Percentiles rank a stretch among this genome's conserved stretches.
Conservation (phyloP, 495 filamentous ascomycete species). For the Aspergillus haitiensis region DNA sequence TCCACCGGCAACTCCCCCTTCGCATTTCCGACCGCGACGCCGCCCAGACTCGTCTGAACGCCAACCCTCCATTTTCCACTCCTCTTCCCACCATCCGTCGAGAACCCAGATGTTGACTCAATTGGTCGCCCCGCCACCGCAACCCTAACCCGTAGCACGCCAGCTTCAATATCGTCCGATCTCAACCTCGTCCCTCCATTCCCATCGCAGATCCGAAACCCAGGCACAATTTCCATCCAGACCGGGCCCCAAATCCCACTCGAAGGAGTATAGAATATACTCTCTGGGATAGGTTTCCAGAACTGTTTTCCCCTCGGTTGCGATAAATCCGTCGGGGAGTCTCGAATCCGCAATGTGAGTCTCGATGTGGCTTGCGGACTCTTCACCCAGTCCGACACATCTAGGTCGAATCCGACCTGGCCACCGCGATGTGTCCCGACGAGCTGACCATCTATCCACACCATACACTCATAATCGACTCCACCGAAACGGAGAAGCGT, state of each 20-base stretch:
- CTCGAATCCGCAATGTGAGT: constrained; percentile 33
- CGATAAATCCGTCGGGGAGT: constrained; percentile 37
- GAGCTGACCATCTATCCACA: constrained; percentile 33
- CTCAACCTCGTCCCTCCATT: constrained; percentile 38
- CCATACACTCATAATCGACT: constrained; percentile 39
- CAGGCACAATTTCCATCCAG: constrained; percentile 41
- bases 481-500: constrained; percentile 40
- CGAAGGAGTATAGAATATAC: constrained; percentile 42
- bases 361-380: constrained; percentile 15
- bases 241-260: constrained; percentile 42
- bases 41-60: constrained; percentile 29
- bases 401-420: constrained; percentile 41
- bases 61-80: constrained; percentile 19
- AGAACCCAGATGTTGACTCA: constrained; percentile 4
- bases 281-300: constrained; percentile 41
- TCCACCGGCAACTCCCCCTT: constrained; percentile 19
- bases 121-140: constrained; percentile 24
- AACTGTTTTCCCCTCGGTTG: constrained; percentile 45
- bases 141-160: constrained; percentile 28
- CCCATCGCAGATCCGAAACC: constrained; percentile 26
- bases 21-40: constrained; percentile 19
- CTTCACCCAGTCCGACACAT: constrained; percentile 30
- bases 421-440: constrained; percentile 36
- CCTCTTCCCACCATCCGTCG: background rate
- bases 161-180: constrained; percentile 34